A percentile compares a stretch with the other conserved stretches of the same genome.
Evolutionary conservation across 257 asterid species (phyloP).

Genomic region (Solanum raphanifolium): DNA sequence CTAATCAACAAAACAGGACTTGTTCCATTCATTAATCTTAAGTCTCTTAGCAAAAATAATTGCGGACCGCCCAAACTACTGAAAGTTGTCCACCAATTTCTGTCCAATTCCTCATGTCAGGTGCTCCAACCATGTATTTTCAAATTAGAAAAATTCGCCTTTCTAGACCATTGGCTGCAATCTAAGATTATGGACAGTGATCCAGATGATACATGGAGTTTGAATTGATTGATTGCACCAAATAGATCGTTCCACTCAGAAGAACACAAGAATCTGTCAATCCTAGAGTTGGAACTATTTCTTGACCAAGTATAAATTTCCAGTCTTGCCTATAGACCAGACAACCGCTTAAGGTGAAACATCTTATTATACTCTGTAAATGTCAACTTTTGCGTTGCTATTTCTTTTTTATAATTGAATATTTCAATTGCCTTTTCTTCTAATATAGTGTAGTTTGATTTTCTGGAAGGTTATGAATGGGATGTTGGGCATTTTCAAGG

Average conservation of each 20-base stretch:
- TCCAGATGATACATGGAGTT: not conserved
- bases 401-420: not conserved
- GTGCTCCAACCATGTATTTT: not conserved
- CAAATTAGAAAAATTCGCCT: not conserved
- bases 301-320: not conserved
- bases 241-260: not conserved
- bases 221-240: not conserved
- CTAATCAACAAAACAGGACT: not conserved
- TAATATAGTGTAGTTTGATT: slow-evolving; percentile 2
- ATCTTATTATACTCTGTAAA: not conserved
- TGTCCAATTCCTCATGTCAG: not conserved
- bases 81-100: not conserved
- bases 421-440: not conserved
- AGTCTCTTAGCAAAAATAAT: not conserved
- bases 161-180: not conserved
- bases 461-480: slow-evolving; percentile 87
- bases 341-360: not conserved
- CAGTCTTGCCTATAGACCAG: not conserved
- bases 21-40: not conserved
- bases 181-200: not conserved
- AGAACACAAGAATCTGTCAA: not conserved
- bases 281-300: not conserved
- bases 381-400: not conserved
- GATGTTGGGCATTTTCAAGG: slow-evolving; percentile 92
- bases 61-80: not conserved